phyloP scores from a whole-genome alignment of 73 alveolate genomes.

The Stentor coeruleus region DNA sequence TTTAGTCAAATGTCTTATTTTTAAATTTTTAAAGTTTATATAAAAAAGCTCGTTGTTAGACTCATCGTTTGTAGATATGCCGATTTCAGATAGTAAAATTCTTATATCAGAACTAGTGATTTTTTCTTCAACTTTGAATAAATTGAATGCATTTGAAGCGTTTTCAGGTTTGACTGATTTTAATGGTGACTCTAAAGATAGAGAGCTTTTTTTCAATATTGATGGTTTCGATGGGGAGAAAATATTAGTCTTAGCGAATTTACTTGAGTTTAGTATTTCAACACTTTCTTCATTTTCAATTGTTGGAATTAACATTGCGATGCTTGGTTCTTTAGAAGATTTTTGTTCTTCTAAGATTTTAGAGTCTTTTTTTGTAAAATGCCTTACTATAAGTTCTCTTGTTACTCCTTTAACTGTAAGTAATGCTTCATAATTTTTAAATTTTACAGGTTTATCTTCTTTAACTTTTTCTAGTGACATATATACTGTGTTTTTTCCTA shows the following conservation, averaged over 20 bases:
- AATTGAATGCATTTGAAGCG: background rate
- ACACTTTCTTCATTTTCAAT: too few relatives aligned
- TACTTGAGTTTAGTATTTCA: too few relatives aligned
- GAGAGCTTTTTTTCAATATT: too few relatives aligned
- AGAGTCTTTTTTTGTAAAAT: too few relatives aligned
- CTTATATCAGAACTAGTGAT: conserved; percentile 17
- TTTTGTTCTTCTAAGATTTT: background rate
- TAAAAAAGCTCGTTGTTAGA: conserved; percentile 57
- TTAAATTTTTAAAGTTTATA: conserved; percentile 24
- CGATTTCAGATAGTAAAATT: conserved; percentile 53
- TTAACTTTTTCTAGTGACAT: background rate
- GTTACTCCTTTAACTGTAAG: background rate
- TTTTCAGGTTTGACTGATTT: too few relatives aligned
- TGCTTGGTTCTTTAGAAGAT: too few relatives aligned
- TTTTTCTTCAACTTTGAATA: background rate
- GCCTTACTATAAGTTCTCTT: background rate
- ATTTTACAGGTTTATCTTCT: too few relatives aligned
- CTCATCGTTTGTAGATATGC: conserved; percentile 58
- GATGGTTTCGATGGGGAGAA: background rate
- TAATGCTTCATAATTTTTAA: too few relatives aligned
- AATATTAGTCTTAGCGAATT: background rate
- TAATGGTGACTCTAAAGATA: too few relatives aligned
- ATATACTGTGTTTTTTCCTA: background rate
- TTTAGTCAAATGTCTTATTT: too few relatives aligned
- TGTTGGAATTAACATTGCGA: too few relatives aligned